Base-by-base conservation (phyloP, 148 eudicot species). In the Silene conica region DNA sequence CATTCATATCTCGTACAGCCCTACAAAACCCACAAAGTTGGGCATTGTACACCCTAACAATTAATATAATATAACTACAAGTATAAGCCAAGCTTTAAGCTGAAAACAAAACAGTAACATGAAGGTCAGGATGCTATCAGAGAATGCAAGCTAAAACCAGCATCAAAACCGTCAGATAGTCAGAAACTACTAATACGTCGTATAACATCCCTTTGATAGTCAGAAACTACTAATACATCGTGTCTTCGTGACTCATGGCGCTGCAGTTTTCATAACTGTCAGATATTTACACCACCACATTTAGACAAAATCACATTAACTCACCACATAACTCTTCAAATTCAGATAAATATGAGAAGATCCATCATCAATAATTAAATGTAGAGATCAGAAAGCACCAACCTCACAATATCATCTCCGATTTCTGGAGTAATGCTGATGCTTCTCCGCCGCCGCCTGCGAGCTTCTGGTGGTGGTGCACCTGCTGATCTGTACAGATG, bases 1-100 rank as follows among this genome's bases (percentile, higher is more conserved):
- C 98, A 87, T 92, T 92, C 98, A 92, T 92, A 55, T 97, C 98
- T 74, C 97, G 87, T 56, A 95, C 98, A 84, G 97, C 98, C 89
- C 97, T 94, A 69, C 72, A 58, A 79, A 74, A 26, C 16, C 31
- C 77, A 50, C 4, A 69, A 69, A 22, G 60, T 50, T 11, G 58
- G 23, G 31, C 14, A 38, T 48, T 48, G 59, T 48, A 50, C 6
- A 15, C 34, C 59, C 59, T 2, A 50, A 50, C 58, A 50, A 22
- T 50, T 48, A 69, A 3, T 9, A 50, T 50, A 50, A 13, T 9
- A 50, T 50, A 50, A 13, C 14, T 13, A 50, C 16, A 50, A 50
- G 15, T 50, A 50, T 50, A 50, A 50, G 55, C 55, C 55, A 50
- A 50, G 3, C 60, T 15, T 25, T 69, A 50, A 22, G 72, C 43